These are phyloP conservation scores for Rosa persica DNA, from an alignment of 306 rosid species.

Conservation along the genomic window DNA sequence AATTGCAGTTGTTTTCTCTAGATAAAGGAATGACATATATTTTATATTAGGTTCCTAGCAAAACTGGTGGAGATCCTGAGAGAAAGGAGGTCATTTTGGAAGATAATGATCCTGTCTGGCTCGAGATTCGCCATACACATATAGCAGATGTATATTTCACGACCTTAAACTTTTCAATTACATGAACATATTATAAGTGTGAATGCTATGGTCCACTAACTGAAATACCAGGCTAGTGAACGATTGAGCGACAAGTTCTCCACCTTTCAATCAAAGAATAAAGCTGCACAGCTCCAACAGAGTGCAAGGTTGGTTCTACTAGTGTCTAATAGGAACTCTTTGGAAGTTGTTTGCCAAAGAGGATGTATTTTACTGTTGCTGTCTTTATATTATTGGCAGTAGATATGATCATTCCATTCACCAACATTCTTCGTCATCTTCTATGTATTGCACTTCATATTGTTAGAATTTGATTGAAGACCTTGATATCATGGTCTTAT, in stretches of 20 bases:
- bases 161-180: constrained; percentile 13
- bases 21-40: constrained; percentile 20
- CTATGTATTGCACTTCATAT: not conserved
- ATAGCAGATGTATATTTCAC: constrained; percentile 80
- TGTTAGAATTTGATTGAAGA: not conserved
- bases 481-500: not conserved
- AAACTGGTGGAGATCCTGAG: constrained; percentile 71
- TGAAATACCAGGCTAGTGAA: constrained; percentile 81
- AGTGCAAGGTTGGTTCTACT: constrained; percentile 61
- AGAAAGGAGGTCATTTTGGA: constrained; percentile 74
- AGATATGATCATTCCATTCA: not conserved
- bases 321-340: constrained; percentile 27
- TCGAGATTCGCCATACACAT: constrained; percentile 89
- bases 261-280: constrained; percentile 72
- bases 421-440: constrained; percentile 3
- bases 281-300: constrained; percentile 92
- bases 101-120: constrained; percentile 82
- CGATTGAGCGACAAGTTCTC: constrained; percentile 77
- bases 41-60: constrained; percentile 70
- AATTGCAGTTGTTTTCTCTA: not conserved
- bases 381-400: not conserved
- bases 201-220: constrained; percentile 30
- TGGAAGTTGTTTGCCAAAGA: constrained; percentile 20
- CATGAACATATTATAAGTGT: constrained; percentile 12
- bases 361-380: not conserved